Base-by-base conservation (phyloP, 345 rosid species). In the Linum lewisii region DNA sequence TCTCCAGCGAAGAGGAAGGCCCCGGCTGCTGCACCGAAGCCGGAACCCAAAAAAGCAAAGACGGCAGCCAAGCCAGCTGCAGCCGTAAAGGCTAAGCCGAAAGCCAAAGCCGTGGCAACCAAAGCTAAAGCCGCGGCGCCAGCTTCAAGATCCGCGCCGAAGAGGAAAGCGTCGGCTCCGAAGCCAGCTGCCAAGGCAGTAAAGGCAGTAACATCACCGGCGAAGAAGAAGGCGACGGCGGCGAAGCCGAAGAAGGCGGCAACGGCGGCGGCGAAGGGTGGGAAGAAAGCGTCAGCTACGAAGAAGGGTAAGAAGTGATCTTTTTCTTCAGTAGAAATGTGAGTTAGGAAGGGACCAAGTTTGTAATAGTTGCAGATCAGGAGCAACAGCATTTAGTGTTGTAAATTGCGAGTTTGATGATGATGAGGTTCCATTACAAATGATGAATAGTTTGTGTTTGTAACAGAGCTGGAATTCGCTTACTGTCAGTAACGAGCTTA, bases 21-120 rank as follows among this genome's bases (percentile, higher is more conserved):
- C 1, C 66, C 54, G 6, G 58, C 45, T 11, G 62, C 51, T 24
- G 66, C 1, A 5, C 52, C 19, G 1, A 68, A 68, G 58, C 54
- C 66, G 1, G 47, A 1, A 42, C 7, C 34, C 34, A 67, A 61
- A 36, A 67, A 38, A 4, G 57, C 61, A 0, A 67, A 67, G 24
- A 61, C 71, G 1, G 61, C 71, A 13, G 62, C 26, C 16, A 62
- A 62, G 66, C 36, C 54, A 21, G 47, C 66, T 2, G 42, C 55
- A 14, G 45, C 7, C 7, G 34, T 8, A 29, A 29, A 29, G 34
- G 34, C 34, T 29, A 29, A 29, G 34, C 34, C 34, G 34, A 29
- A 29, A 8, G 34, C 34, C 7, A 42, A 11, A 11, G 47, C 47
- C 15, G 47, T 4, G 4, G 47, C 47, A 6, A 16, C 47, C 18